Evolutionary conservation across 208 protist species (phyloP), one percentile per base, ranked within the genome.

Genomic region (Leishmania tarentolae): DNA sequence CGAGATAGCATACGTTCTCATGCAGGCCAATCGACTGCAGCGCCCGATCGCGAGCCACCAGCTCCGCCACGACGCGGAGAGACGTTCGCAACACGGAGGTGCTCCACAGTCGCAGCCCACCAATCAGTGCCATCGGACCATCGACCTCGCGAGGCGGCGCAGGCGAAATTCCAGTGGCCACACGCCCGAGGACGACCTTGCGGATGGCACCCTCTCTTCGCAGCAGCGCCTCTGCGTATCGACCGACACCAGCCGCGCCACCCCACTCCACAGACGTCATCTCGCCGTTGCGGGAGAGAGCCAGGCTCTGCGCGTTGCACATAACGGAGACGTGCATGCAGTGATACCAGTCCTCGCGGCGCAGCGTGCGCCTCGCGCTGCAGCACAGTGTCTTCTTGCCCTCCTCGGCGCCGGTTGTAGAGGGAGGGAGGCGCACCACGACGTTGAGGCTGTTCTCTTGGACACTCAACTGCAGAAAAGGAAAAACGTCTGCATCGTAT

Each of bases 291-390:
- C 80, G 80, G 63, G 79, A 70, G 59, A 87, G 42, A 59, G 80
- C 79, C 65, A 87, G 74, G 21, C 84, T 74, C 28, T 82, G 56
- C 21, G 80, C 74, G 70, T 76, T 82, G 72, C 76, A 79, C 50
- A 87, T 82, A 21, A 87, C 61, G 24, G 80, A 81, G 57, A 87
- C 84, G 66, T 87, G 84, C 80, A 87, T 87, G 77, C 80, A 87
- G 77, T 75, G 81, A 52, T 87, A 74, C 84, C 84, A 87, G 77
- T 87, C 80, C 75, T 87, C 81, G 53, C 66, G 82, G 35, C 82
- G 77, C 74, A 86, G 76, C 44, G 76, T 31, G n/a, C 66, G 77
- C 63, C 68, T 68, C 53, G n/a, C 53, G 37, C 53, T 72, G 47
- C 76, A 79, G 59, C 59, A 65, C 47, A 40, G 42, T 5, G 17